Base-by-base conservation (phyloP, 2,329 filamentous ascomycete species). In the Aspergillus floridensis region DNA sequence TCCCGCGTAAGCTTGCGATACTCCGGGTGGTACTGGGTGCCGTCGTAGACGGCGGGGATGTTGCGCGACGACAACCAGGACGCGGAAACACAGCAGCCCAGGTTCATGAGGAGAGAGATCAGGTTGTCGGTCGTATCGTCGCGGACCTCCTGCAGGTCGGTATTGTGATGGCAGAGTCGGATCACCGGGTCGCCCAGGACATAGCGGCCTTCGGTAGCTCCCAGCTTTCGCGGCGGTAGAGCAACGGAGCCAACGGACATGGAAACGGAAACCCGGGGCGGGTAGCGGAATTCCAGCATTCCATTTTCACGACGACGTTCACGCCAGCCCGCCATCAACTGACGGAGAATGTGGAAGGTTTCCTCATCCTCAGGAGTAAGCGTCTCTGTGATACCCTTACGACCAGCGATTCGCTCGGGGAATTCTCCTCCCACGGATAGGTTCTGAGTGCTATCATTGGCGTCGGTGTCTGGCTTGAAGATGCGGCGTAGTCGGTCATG, bases 71-170 rank as follows among this genome's bases (percentile, higher is more conserved):
- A 70, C 49, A 69, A 69, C 71, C 75, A 76, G 47, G 66, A 69
- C 4, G 68, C 74, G 2, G 72, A 66, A 31, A 76, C 63, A 59
- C 74, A 70, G 21, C 74, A 74, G 16, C 82, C 84, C 22, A 87
- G 70, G 59, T 86, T 72, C 86, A 88, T 88, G 38, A 78, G 65
- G 53, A 82, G 77, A 3, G 74, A 70, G 50, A 81, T 71, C 29
- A 81, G 68, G 50, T 79, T 72, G 16, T 66, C 62, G 50, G 75
- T 76, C 1, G 74, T 75, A n/a, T 69, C 53, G 50, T 78, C 75
- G 4, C 68, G 66, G 4, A 76, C 64, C 57, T 74, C 74, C 63
- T 71, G 79, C 60, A 72, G 71, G 50, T 79, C 70, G 24, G 66
- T 52, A 12, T 66, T 53, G 35, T 65, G 61, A 49, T 67, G 62